phyloP scores from a whole-genome alignment of 108 stramenopile species.

The Seminavis robusta region DNA sequence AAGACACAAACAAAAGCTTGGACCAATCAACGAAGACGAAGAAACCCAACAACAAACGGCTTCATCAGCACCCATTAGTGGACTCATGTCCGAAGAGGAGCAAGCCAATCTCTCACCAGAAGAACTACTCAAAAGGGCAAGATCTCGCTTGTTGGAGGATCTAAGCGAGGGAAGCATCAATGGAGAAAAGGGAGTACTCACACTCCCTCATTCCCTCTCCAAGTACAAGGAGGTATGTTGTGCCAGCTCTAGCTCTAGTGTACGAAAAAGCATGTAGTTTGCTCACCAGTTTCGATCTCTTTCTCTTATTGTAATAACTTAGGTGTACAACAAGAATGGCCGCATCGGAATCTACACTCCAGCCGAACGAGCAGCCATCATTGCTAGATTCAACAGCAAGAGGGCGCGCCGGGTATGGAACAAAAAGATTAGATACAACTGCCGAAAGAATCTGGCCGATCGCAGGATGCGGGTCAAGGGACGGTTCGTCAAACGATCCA shows the following conservation, averaged over 20 bases:
- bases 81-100: constrained; percentile 42
- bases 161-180: constrained; percentile 58
- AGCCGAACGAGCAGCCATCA: constrained; percentile 90
- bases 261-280: no score
- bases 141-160: constrained; percentile 78
- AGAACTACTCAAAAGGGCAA: constrained; percentile 66
- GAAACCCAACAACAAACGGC: background rate
- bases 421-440: constrained; percentile 97
- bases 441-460: constrained; percentile 96
- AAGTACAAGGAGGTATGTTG: constrained; percentile 87
- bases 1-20: background rate
- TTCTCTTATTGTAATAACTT: background rate
- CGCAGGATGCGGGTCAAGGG: constrained; percentile 95
- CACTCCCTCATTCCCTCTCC: constrained; percentile 71
- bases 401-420: constrained; percentile 91
- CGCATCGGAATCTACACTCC: constrained; percentile 97
- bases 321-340: constrained; percentile 94
- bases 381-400: constrained; percentile 87
- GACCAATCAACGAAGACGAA: constrained; percentile 8
- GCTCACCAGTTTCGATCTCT: background rate
- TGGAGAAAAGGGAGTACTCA: constrained; percentile 69
- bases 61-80: no score
- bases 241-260: no score
- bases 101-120: constrained; percentile 58
- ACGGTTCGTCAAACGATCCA: constrained; percentile 91